phyloP scores from a whole-genome alignment of 2,329 filamentous ascomycete genomes.

The Mycogone perniciosa region DNA sequence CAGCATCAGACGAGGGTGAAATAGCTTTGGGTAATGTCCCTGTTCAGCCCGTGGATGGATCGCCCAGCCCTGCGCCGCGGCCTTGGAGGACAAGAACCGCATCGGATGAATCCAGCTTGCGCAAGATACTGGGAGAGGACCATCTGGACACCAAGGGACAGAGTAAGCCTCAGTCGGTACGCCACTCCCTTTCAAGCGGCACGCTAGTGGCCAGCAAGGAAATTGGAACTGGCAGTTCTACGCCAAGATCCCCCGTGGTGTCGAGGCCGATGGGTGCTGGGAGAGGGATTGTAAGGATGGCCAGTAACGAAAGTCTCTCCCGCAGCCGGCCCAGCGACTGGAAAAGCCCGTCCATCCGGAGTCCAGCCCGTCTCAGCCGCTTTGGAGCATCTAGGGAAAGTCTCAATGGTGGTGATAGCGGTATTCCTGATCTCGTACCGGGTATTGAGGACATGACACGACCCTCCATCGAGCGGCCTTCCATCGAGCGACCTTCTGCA shows the following conservation, averaged over 20 bases:
- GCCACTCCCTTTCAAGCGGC: constrained; percentile 6
- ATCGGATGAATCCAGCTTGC: constrained; percentile 26
- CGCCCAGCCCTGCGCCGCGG: constrained; percentile 46
- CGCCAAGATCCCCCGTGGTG: background rate
- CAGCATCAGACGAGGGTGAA: constrained; percentile 18
- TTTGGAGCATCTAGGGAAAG: background rate
- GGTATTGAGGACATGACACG: constrained; percentile 33
- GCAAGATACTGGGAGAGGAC: constrained; percentile 23
- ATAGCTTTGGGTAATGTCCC: constrained; percentile 17
- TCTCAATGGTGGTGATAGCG: background rate
- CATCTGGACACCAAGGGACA: constrained; percentile 26
- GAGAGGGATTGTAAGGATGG: constrained; percentile 1
- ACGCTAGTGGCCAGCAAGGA: constrained; percentile 7
- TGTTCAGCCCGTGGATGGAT: constrained; percentile 31
- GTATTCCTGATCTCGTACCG: constrained; percentile 32
- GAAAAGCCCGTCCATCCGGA: constrained; percentile 2
- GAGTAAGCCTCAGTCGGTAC: constrained; percentile 9
- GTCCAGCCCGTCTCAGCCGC: background rate
- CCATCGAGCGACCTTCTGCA: background rate
- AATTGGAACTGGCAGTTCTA: background rate
- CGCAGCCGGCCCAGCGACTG: background rate
- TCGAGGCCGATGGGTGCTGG: background rate
- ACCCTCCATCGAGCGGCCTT: constrained; percentile 26
- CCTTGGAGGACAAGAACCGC: constrained; percentile 33
- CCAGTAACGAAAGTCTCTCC: background rate